Conservation (phyloP, 352 stramenopile genomes). For the Pythium rishiriense region DNA sequence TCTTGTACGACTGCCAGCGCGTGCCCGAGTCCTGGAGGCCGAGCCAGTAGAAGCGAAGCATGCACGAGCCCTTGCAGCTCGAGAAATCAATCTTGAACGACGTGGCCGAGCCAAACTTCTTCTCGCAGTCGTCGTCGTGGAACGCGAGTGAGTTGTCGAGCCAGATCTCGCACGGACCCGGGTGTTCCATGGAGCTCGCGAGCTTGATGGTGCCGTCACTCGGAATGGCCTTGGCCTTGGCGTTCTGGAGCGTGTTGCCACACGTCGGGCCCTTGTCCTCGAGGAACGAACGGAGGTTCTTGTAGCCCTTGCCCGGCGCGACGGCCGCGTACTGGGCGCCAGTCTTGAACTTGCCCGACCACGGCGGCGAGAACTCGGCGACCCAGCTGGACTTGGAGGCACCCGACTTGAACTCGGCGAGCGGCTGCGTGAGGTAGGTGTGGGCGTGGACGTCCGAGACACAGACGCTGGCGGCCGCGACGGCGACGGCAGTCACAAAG, state of each 20-base stretch:
- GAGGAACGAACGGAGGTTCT: constrained; percentile 23
- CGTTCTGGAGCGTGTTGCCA: constrained; percentile 23
- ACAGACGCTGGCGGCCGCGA: background rate
- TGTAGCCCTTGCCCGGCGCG: constrained; percentile 11
- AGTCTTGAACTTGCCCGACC: constrained; percentile 20
- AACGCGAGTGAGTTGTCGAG: constrained; percentile 19
- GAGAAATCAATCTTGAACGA: constrained; percentile 25
- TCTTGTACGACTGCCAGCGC: constrained; percentile 22
- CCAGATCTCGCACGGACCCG: constrained; percentile 23
- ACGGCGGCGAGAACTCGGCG: constrained; percentile 15
- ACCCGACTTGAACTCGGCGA: constrained; percentile 15
- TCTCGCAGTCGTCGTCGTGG: constrained; percentile 27
- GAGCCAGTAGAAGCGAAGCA: constrained; percentile 31
- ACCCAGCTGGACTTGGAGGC: constrained; percentile 20
- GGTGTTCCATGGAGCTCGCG: constrained; percentile 8
- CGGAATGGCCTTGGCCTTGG: constrained; percentile 21
- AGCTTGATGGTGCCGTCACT: constrained; percentile 13
- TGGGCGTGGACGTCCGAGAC: constrained; percentile 9
- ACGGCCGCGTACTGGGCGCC: constrained; percentile 18
- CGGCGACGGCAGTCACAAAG: background rate
- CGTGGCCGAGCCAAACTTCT: constrained; percentile 15
- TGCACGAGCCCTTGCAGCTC: constrained; percentile 14
- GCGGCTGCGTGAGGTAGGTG: constrained; percentile 15
- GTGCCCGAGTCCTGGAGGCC: constrained; percentile 15
- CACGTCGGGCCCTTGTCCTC: constrained; percentile 23